Conservation (phyloP, 2,329 filamentous ascomycete species). For the Cryoendolithus antarcticus region DNA sequence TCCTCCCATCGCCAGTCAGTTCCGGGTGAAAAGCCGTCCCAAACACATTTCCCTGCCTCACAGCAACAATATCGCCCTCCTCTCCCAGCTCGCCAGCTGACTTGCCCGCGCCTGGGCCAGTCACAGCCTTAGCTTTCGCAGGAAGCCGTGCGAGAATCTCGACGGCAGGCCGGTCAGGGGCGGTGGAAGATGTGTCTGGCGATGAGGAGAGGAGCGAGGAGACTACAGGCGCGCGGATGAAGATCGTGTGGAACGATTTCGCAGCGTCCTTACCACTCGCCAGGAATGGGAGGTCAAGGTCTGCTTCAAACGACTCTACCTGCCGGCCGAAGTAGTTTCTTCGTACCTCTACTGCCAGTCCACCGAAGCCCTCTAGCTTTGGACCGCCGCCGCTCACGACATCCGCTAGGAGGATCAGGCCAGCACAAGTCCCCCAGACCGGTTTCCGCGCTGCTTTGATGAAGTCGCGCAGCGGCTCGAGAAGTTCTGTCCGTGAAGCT, state of each 20-base stretch:
- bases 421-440: conserved; percentile 93
- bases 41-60: conserved; percentile 81
- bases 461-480: conserved; percentile 77
- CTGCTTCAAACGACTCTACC: conserved; percentile 76
- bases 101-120: conserved; percentile 7
- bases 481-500: conserved; percentile 63
- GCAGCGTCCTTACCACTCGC: conserved; percentile 14
- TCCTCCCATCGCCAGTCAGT: conserved; percentile 72
- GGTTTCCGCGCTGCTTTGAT: conserved; percentile 77
- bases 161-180: conserved; percentile 43
- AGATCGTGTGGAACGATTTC: conserved; percentile 63
- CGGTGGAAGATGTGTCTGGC: conserved; percentile 26
- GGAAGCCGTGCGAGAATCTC: conserved; percentile 48
- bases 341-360: conserved; percentile 79
- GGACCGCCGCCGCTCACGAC: conserved; percentile 60
- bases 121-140: conserved; percentile 37
- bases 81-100: conserved; percentile 32
- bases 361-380: conserved; percentile 89
- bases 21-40: conserved; percentile 96
- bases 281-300: conserved; percentile 62
- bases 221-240: conserved; percentile 89
- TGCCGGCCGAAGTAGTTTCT: conserved; percentile 93
- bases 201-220: conserved; percentile 40
- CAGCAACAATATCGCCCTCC: conserved; percentile 70
- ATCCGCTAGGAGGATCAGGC: conserved; percentile 80